Evolutionary conservation across 345 rosid species (phyloP).

Genomic region (Aquilaria yunnanensis): DNA sequence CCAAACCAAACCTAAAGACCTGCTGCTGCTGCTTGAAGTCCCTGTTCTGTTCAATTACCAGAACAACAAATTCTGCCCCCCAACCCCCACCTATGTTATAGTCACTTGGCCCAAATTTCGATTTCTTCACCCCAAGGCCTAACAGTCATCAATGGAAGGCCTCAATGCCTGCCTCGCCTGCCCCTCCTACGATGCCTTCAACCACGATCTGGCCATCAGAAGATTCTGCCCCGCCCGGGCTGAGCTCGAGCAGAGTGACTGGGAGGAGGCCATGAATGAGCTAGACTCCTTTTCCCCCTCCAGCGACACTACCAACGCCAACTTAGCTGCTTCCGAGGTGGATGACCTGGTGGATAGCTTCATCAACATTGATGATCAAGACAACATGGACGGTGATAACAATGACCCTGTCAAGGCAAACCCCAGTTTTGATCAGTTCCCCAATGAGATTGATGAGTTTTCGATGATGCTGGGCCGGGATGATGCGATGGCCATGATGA

Average conservation of each 20-base stretch:
- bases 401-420: slow-evolving; percentile 6
- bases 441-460: slow-evolving; percentile 13
- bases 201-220: slow-evolving; percentile 53
- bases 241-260: slow-evolving; percentile 37
- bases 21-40: too few relatives aligned
- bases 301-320: slow-evolving; percentile 14
- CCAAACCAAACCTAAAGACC: too few relatives aligned
- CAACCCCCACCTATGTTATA: slow-evolving; percentile 1
- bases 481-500: slow-evolving; percentile 18
- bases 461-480: slow-evolving; percentile 15
- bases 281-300: slow-evolving; percentile 19
- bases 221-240: slow-evolving; percentile 57
- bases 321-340: slow-evolving; percentile 36
- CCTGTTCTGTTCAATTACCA: not conserved
- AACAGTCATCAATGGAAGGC: slow-evolving; percentile 28
- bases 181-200: slow-evolving; percentile 28
- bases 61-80: not conserved
- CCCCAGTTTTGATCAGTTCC: slow-evolving; percentile 11
- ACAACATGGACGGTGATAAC: slow-evolving; percentile 5
- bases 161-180: slow-evolving; percentile 28
- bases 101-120: too few relatives aligned
- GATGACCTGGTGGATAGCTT: slow-evolving; percentile 57
- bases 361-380: slow-evolving; percentile 31
- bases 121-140: too few relatives aligned
- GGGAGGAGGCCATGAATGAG: slow-evolving; percentile 29